These are phyloP conservation scores for Citrullus colocynthis DNA, from an alignment of 306 rosid species.

Conservation along the genomic window DNA sequence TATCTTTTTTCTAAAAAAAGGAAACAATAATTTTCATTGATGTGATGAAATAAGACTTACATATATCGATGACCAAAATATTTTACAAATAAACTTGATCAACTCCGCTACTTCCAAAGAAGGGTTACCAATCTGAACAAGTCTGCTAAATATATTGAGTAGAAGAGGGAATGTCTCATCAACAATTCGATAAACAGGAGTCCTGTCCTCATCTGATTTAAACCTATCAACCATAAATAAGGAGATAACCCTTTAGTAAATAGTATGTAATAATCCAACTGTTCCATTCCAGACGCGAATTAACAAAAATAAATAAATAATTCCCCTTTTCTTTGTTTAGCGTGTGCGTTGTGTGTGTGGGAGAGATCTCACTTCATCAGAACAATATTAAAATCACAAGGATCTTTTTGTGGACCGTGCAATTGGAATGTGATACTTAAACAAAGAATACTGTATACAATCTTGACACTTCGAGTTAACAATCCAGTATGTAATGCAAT, in stretches of 20 bases:
- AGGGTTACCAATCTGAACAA: conserved; percentile 73
- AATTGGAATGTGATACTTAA: background rate
- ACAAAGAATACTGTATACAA: background rate
- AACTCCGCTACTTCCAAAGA: conserved; percentile 81
- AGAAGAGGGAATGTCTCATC: conserved; percentile 90
- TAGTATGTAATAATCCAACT: background rate
- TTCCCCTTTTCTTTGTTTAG: background rate
- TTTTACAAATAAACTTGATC: conserved; percentile 95
- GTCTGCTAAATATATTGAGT: conserved; percentile 70
- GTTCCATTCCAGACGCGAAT: background rate
- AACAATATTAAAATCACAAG: background rate
- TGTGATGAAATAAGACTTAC: conserved; percentile 22
- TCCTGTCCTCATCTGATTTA: conserved; percentile 93
- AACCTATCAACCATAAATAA: conserved; percentile 37
- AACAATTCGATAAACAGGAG: conserved; percentile 70
- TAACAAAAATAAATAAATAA: background rate
- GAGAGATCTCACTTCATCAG: background rate
- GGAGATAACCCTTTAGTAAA: background rate
- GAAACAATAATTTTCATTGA: too few relatives aligned
- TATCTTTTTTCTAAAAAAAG: conserved; percentile 2
- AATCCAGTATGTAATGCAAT: background rate
- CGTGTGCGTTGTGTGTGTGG: background rate
- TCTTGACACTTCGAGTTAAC: background rate
- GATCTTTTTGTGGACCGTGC: background rate
- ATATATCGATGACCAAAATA: conserved; percentile 98